Base-by-base conservation (phyloP, 1,284 basidiomycete genomes). In the Marasmius tenuissimus region DNA sequence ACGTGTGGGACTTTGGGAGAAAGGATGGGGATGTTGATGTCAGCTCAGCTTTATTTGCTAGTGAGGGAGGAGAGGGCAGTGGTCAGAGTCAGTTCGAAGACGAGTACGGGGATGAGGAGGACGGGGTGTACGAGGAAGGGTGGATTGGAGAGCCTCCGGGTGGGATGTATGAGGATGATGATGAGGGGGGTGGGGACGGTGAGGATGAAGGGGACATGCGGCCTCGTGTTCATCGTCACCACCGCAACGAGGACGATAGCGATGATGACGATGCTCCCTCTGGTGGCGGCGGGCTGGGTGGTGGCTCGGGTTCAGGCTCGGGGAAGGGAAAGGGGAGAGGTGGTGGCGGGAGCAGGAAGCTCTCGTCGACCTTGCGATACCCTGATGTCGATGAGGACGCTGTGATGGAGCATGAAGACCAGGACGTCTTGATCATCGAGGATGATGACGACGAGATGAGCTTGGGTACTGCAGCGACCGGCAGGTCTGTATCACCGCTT, bases 1-100 rank as follows among this genome's bases (percentile, higher is more conserved):
- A 93, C 68, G 91, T 94, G 35, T 94, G 92, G 92, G 91, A 94
- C 77, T 94, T 93, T 72, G 91, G 89, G 5, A 80, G 77, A 50
- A 87, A 87, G 51, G 73, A 76, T n/a, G 42, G 47, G 16, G 78
- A 77, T 50, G 45, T 47, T 47, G 45, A 47, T 47, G 16, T 47
- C 45, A 14, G 27, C 4, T 4, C 45, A 7, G 45, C 8, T 16
- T 47, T 47, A 14, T 47, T 47, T n/a, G 45, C 45, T 48, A 35
- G n/a, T 42, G 49, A 18, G 33, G 45, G 16, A 38, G 45, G 38
- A 18, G 18, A 27, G 22, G 38, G 20, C 22, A 38, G 20, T 22
- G 16, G 39, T 40, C 40, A 10, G 18, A 9, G 42, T 56, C 45
- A 54, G 20, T 47, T 49, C 57, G 60, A 48, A 37, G 54, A 50